phyloP scores from a whole-genome alignment of 345 rosid species.

The Streptanthus diversifolius region DNA sequence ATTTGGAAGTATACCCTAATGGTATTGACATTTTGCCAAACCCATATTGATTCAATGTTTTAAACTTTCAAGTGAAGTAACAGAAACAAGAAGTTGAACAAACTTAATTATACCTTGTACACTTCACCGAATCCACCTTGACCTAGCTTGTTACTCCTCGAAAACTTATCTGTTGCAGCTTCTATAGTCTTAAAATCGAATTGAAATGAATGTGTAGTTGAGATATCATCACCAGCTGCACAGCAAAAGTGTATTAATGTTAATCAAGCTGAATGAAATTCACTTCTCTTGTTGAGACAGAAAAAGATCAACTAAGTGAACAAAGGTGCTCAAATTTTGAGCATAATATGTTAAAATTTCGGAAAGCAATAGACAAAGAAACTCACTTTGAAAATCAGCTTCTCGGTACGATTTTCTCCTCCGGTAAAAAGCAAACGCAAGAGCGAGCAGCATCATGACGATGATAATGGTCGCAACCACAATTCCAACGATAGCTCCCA shows the following conservation, averaged over 20 bases:
- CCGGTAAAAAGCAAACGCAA: constrained; percentile 5
- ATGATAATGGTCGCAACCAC: neutral
- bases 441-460: constrained; percentile 1
- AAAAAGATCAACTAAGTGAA: too few relatives aligned
- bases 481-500: constrained; percentile 11
- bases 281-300: too few relatives aligned
- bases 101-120: constrained; percentile 45
- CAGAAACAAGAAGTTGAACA: too few relatives aligned
- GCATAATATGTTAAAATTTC: too few relatives aligned
- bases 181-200: constrained; percentile 36
- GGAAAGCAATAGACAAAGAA: too few relatives aligned
- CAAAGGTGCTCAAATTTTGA: too few relatives aligned
- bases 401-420: constrained; percentile 11
- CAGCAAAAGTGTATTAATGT: neutral
- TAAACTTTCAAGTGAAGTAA: neutral
- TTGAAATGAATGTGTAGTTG: constrained; percentile 42
- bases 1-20: neutral
- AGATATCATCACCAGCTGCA: constrained; percentile 38
- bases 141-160: constrained; percentile 47
- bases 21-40: too few relatives aligned
- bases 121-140: constrained; percentile 68
- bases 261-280: neutral
- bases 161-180: constrained; percentile 50
- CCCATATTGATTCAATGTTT: too few relatives aligned
- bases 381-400: constrained; percentile 18